A percentile compares a stretch with the other conserved stretches of the same genome.
phyloP scores from a whole-genome alignment of 306 rosid genomes.

The Echinosophora koreensis region DNA sequence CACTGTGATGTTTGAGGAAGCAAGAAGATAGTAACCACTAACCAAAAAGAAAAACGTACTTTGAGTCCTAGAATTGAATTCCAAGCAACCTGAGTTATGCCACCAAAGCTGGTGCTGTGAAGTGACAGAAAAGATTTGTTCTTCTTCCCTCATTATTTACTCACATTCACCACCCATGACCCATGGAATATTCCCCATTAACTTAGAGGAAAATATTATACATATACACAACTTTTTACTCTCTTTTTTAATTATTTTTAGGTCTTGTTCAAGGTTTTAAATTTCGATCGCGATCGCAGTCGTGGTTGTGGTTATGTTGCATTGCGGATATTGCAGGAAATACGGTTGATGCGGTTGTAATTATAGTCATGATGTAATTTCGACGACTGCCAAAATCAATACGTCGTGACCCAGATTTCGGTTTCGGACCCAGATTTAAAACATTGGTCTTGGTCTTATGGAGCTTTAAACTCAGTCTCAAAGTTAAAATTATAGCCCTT shows the following conservation, averaged over 20 bases:
- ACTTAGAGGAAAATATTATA: neutral
- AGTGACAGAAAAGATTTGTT: slow-evolving; percentile 6
- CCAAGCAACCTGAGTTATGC: slow-evolving; percentile 7
- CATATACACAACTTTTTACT: neutral
- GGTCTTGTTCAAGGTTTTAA: too few species aligned
- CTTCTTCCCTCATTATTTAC: neutral
- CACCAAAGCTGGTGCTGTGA: neutral
- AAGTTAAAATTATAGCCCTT: too few species aligned
- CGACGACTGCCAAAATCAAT: too few species aligned
- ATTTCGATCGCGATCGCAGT: too few species aligned
- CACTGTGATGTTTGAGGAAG: slow-evolving; percentile 2
- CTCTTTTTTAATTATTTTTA: neutral
- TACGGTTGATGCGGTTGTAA: too few species aligned
- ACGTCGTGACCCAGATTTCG: too few species aligned
- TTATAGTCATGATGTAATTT: too few species aligned
- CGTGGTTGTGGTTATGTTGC: too few species aligned
- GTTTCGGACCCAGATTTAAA: too few species aligned
- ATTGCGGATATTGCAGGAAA: too few species aligned
- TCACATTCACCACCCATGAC: slow-evolving; percentile 5
- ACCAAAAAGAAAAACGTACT: neutral
- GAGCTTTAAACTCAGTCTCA: too few species aligned
- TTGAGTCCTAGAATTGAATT: slow-evolving; percentile 27
- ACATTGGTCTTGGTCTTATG: too few species aligned
- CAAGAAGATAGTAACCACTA: neutral
- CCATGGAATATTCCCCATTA: neutral